Percentiles rank a stretch among this genome's conserved stretches.
These are phyloP conservation scores for Nicotiana noctiflora DNA, from an alignment of 257 asterid species.

Conservation along the genomic window DNA sequence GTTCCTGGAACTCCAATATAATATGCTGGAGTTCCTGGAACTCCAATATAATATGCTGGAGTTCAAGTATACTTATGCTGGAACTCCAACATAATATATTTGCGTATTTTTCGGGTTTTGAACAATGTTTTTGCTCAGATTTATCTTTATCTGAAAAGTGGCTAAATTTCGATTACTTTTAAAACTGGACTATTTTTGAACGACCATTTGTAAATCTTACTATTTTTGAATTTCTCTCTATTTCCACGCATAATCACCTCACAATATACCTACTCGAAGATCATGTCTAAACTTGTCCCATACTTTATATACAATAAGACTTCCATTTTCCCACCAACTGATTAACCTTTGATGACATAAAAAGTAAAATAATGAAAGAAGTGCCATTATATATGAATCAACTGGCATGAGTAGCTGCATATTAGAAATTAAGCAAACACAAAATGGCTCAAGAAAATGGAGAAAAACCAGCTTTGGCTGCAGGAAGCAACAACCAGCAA, in stretches of 20 bases:
- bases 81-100: no score
- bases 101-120: no score
- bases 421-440: neutral
- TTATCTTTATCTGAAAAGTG: no score
- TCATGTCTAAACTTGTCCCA: neutral
- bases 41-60: no score
- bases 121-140: no score
- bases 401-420: neutral
- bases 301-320: neutral
- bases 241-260: neutral
- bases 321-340: neutral
- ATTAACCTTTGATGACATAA: neutral
- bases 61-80: no score
- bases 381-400: neutral
- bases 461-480: neutral
- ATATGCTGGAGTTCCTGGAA: no score
- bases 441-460: conserved; percentile 8
- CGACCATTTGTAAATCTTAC: no score
- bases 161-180: no score
- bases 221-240: no score
- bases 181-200: no score
- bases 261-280: neutral
- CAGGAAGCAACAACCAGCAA: neutral
- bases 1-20: no score
- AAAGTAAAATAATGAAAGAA: neutral